phyloP scores from a whole-genome alignment of 208 protist genomes.

The Trypanosoma mega region DNA sequence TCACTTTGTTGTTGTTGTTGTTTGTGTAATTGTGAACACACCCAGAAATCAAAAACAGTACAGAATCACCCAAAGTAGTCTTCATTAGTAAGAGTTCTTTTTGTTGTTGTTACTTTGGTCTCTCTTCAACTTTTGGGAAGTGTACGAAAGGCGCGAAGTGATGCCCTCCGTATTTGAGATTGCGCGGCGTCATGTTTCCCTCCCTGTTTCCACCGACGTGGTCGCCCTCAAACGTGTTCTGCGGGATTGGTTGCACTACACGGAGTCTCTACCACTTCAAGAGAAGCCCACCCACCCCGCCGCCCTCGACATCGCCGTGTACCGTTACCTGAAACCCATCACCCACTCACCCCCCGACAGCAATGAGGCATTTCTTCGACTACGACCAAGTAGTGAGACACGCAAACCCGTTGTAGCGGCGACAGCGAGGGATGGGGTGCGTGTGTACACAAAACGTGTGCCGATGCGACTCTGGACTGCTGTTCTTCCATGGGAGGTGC shows the following conservation, averaged over 20 bases:
- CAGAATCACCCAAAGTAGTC: too few species aligned
- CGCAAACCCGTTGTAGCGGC: not conserved
- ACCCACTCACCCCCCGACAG: not conserved
- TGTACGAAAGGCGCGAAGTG: not conserved
- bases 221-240: constrained; percentile 58
- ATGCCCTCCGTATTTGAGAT: constrained; percentile 47
- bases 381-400: not conserved
- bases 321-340: constrained; percentile 8
- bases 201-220: constrained; percentile 52
- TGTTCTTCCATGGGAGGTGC: constrained; percentile 86
- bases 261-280: constrained; percentile 48
- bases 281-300: constrained; percentile 54
- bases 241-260: constrained; percentile 67
- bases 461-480: constrained; percentile 77
- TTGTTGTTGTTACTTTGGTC: too few species aligned
- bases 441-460: constrained; percentile 31
- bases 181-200: constrained; percentile 50
- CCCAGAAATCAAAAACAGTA: too few species aligned
- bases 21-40: too few species aligned
- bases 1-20: too few species aligned
- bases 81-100: too few species aligned
- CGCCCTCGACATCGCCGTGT: constrained; percentile 47
- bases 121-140: too few species aligned
- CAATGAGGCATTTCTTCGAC: not conserved
- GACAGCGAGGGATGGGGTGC: not conserved